Conservation (phyloP, 768 basidiomycete genomes). For the Leccinum truebloodii region DNA sequence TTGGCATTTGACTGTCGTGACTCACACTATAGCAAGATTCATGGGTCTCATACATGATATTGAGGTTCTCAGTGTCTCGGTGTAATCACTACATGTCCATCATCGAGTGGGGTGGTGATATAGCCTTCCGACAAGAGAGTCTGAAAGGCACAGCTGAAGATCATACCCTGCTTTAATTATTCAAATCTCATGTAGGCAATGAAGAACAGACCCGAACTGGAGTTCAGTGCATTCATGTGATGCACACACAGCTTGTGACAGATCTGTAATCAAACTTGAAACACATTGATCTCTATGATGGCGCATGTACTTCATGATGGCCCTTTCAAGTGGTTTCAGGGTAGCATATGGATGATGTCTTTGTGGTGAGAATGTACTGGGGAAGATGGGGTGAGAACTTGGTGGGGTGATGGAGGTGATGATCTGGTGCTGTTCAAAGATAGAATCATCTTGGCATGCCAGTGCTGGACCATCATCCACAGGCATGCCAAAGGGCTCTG, state of each 20-base stretch:
- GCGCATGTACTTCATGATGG: conserved; percentile 21
- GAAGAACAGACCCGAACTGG: conserved; percentile 24
- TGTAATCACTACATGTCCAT: conserved; percentile 30
- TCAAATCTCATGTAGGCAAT: neutral
- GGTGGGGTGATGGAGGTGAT: neutral
- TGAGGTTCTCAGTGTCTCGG: conserved; percentile 19
- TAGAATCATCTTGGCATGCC: neutral
- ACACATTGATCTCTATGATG: conserved; percentile 7
- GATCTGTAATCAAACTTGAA: conserved; percentile 6
- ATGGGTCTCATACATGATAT: neutral
- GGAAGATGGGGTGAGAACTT: conserved; percentile 5
- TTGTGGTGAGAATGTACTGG: conserved; percentile 24
- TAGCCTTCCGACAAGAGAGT: conserved; percentile 29
- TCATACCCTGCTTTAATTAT: neutral
- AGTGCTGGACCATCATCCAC: neutral
- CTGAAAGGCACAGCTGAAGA: conserved; percentile 22
- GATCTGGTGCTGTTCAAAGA: neutral
- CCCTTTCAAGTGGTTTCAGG: conserved; percentile 20
- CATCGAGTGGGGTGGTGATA: conserved; percentile 33
- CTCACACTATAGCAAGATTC: neutral
- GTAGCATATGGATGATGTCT: conserved; percentile 19
- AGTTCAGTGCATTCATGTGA: conserved; percentile 16
- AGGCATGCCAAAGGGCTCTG: neutral
- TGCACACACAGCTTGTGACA: conserved; percentile 15
- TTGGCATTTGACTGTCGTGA: neutral